phyloP scores from a whole-genome alignment of 164 flowering plant genomes.

The Cinnamomum chago region DNA sequence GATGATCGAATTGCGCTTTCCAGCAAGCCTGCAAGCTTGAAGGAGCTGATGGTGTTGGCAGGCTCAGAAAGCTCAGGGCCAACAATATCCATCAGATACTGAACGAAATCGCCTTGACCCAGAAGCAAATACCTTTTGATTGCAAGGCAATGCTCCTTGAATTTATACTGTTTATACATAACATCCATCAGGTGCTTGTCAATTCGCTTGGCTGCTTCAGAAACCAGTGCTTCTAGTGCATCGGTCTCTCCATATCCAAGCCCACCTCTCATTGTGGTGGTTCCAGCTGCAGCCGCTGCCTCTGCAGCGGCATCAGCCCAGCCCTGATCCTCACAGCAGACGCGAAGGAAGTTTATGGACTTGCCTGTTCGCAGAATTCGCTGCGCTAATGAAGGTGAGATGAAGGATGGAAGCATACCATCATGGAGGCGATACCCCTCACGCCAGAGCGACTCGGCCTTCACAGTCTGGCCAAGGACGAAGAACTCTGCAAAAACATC shows the following conservation, averaged over 20 bases:
- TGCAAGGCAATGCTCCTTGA: conserved; percentile 96
- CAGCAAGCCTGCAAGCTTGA: conserved; percentile 83
- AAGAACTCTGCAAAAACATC: conserved; percentile 90
- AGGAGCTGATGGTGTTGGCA: conserved; percentile 89
- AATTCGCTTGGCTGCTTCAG: conserved; percentile 90
- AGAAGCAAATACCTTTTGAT: conserved; percentile 92
- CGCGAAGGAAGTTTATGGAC: conserved; percentile 93
- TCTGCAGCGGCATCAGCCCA: conserved; percentile 93
- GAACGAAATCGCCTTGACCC: conserved; percentile 99
- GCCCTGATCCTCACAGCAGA: conserved; percentile 94
- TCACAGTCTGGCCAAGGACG: conserved; percentile 79
- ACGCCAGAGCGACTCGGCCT: conserved; percentile 96
- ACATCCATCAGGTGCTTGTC: conserved; percentile 93
- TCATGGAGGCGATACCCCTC: conserved; percentile 83
- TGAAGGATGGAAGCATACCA: conserved; percentile 92
- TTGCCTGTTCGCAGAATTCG: conserved; percentile 91
- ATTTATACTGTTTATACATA: conserved; percentile 65
- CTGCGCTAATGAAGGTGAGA: conserved; percentile 79
- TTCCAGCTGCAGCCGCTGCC: conserved; percentile 87
- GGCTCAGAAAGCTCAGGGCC: conserved; percentile 95
- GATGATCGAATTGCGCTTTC: conserved; percentile 94
- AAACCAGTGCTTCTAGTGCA: conserved; percentile 85
- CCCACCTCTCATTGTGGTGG: conserved; percentile 77
- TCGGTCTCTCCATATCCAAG: conserved; percentile 97
- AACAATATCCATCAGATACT: conserved; percentile 95